Conservation (phyloP, 192 early-diverging fungal genomes). For the Backusella mclennaniae region DNA sequence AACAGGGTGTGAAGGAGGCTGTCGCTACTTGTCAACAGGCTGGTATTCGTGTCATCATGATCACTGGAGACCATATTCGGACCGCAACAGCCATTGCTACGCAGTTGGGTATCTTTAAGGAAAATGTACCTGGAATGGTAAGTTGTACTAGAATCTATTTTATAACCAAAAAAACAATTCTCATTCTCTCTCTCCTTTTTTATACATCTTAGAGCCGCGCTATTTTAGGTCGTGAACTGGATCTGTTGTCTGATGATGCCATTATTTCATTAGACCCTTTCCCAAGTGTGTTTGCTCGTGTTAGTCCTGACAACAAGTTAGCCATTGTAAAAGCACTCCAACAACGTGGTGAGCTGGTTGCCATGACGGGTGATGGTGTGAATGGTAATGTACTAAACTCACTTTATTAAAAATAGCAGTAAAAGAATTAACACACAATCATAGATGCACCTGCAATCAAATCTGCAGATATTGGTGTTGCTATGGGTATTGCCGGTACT, state of each 20-base stretch:
- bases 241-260: conserved; percentile 87
- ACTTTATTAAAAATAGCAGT: not conserved
- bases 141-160: not conserved
- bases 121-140: conserved; percentile 43
- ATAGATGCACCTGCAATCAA: conserved; percentile 95
- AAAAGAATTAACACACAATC: not conserved
- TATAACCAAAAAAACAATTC: not conserved
- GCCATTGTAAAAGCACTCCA: conserved; percentile 93
- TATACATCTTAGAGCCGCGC: conserved; percentile 30
- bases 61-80: conserved; percentile 94
- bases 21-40: conserved; percentile 84
- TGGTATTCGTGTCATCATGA: conserved; percentile 96
- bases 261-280: conserved; percentile 80
- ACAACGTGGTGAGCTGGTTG: conserved; percentile 68
- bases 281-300: conserved; percentile 96
- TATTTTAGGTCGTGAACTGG: conserved; percentile 88
- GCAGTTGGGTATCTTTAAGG: conserved; percentile 84
- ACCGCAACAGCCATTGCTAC: conserved; percentile 93
- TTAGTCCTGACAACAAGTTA: conserved; percentile 95
- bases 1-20: conserved; percentile 77
- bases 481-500: conserved; percentile 95
- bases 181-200: not conserved
- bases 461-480: conserved; percentile 92
- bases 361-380: conserved; percentile 97
- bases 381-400: conserved; percentile 47